These are phyloP conservation scores for Fusarium tupiense DNA, from an alignment of 2,329 filamentous ascomycete genomes.

Conservation along the genomic window DNA sequence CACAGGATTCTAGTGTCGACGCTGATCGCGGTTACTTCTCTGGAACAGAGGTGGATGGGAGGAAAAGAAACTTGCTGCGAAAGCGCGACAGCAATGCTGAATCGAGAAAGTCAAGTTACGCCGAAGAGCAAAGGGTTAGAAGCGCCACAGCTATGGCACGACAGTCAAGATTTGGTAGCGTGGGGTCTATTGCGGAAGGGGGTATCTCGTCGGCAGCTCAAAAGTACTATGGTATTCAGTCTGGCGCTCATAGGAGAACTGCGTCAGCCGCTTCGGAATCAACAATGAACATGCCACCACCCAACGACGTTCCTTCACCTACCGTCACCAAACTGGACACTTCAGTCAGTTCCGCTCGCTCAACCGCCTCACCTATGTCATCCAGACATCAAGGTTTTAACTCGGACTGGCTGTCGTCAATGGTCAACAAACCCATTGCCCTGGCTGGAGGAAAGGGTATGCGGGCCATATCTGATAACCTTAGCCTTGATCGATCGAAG, in stretches of 20 bases:
- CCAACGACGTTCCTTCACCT: constrained; percentile 65
- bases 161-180: constrained; percentile 82
- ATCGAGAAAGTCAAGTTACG: constrained; percentile 78
- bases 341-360: constrained; percentile 49
- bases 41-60: constrained; percentile 82
- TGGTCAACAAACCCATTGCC: constrained; percentile 60
- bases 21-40: constrained; percentile 94
- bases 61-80: constrained; percentile 80
- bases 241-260: constrained; percentile 64
- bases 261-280: constrained; percentile 70
- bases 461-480: constrained; percentile 84
- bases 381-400: constrained; percentile 57
- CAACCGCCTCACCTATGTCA: constrained; percentile 57
- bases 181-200: constrained; percentile 76
- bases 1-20: constrained; percentile 65
- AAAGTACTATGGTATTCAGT: constrained; percentile 71
- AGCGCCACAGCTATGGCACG: constrained; percentile 73
- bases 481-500: constrained; percentile 65
- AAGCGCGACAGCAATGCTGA: constrained; percentile 75
- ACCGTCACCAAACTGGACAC: constrained; percentile 71
- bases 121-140: constrained; percentile 76
- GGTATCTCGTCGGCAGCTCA: constrained; percentile 71
- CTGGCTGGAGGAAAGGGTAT: constrained; percentile 72
- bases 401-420: constrained; percentile 64
- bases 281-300: constrained; percentile 58